Percentiles rank a stretch among this genome's conserved stretches.
Evolutionary conservation across 1,284 basidiomycete genomes (phyloP).

Genomic region (Ganoderma resinaceum): DNA sequence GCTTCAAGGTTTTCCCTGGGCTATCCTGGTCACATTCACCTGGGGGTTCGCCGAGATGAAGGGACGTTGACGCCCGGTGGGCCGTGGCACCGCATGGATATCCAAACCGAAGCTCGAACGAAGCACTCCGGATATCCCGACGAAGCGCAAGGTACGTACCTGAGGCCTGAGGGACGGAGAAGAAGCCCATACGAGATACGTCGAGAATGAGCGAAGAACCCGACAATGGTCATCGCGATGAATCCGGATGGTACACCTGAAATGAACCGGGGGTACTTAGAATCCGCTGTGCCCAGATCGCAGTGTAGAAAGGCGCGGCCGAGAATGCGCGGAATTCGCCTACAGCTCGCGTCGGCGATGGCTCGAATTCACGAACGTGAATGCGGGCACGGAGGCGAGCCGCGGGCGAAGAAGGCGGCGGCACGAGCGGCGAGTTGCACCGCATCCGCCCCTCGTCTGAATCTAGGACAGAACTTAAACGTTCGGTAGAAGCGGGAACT

Average conservation of each 20-base stretch:
- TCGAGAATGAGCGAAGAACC: background rate
- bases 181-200: background rate
- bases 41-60: background rate
- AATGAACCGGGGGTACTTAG: background rate
- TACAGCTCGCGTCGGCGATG: background rate
- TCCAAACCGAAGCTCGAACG: background rate
- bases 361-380: conserved; percentile 1
- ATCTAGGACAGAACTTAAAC: background rate
- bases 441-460: background rate
- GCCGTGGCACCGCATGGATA: background rate
- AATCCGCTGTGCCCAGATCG: background rate
- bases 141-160: background rate
- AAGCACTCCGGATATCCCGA: conserved; percentile 1
- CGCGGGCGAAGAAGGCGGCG: background rate
- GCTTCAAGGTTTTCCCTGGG: background rate
- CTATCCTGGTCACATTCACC: background rate
- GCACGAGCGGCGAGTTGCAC: background rate
- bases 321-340: background rate
- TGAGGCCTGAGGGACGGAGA: background rate
- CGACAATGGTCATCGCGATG: background rate
- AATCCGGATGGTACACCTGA: background rate
- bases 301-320: background rate
- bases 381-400: background rate
- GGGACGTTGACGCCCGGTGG: background rate
- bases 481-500: background rate